Base-by-base conservation (phyloP, 805 yeast genomes). In the Candida sanyiensis region DNA sequence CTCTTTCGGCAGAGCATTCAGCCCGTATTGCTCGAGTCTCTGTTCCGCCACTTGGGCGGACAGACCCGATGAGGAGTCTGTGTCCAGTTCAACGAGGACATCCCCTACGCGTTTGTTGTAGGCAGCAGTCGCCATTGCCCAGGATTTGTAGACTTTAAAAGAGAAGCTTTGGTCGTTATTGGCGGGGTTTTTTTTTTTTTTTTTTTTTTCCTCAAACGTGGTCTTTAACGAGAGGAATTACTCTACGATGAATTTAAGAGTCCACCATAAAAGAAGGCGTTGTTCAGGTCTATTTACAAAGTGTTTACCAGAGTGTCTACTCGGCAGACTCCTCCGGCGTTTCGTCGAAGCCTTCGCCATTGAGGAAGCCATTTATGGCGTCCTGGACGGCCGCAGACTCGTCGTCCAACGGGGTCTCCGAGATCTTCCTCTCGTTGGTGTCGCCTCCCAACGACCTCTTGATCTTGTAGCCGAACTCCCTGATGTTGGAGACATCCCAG, bases 401-500 rank as follows among this genome's bases (percentile, higher is more conserved):
- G 35, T 73, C 76, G 53, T 82, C 88, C 45, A 72, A 54, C 2
- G 76, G 75, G 56, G 61, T 42, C 28, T 58, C 54, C 57, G 52
- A 73, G 49, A 62, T 40, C 20, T 65, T 67, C 39, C 62, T 60
- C 42, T 77, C 75, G 21, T 73, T 75, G 37, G 74, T 74, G 36
- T 75, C 77, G 9, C 93, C 94, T 28, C 94, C 93, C 50, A 83
- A 61, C 37, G 65, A 52, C 8, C 66, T 58, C 58, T 78, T 80
- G 77, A 84, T 74, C 53, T 72, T 72, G 64, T 67, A 66, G 3
- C 89, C 81, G 57, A 87, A 84, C 55, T 87, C 96, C 40, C 69
- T 66, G 33, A 81, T 66, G 21, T 65, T 68, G 7, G 84, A 73
- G 9, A 87, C 80, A 53, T 87, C 95, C 61, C 72, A 69, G 28